Percentiles rank a stretch among this genome's conserved stretches.
phyloP scores from a whole-genome alignment of 2,329 filamentous ascomycete genomes.

The Fusarium multiceps region DNA sequence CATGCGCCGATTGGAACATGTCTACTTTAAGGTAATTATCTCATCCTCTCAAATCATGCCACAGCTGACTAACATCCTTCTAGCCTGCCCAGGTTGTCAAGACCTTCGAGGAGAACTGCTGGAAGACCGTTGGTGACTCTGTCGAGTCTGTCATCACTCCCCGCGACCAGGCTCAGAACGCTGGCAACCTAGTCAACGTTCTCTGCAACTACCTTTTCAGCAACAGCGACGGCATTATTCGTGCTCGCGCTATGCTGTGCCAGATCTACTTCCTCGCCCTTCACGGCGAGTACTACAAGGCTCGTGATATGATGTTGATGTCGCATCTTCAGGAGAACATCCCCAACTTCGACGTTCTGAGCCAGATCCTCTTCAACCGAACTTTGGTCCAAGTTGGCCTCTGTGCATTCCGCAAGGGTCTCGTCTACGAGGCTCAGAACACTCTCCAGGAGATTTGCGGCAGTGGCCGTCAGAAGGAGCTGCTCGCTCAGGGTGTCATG shows the following conservation, averaged over 20 bases:
- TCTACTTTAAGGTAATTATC: slow-evolving; percentile 91
- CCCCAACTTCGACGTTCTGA: slow-evolving; percentile 93
- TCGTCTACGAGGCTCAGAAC: slow-evolving; percentile 97
- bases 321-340: slow-evolving; percentile 98
- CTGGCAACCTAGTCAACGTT: slow-evolving; percentile 80
- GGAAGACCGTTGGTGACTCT: slow-evolving; percentile 78
- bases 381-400: slow-evolving; percentile 97
- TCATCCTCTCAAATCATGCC: not conserved
- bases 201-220: slow-evolving; percentile 96
- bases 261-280: slow-evolving; percentile 98
- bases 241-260: slow-evolving; percentile 96
- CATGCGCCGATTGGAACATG: slow-evolving; percentile 93
- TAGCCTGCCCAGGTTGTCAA: slow-evolving; percentile 89
- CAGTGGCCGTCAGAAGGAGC: slow-evolving; percentile 96
- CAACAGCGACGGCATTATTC: slow-evolving; percentile 94
- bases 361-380: slow-evolving; percentile 98
- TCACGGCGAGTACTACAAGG: slow-evolving; percentile 97
- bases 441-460: slow-evolving; percentile 98
- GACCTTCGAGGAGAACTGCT: slow-evolving; percentile 93
- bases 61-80: slow-evolving; percentile 12
- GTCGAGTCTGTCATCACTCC: slow-evolving; percentile 86
- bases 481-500: slow-evolving; percentile 97
- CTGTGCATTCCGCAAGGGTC: slow-evolving; percentile 95
- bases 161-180: slow-evolving; percentile 74
- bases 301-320: slow-evolving; percentile 99